Conservation (phyloP, 1,139 yeast species). For the Kodamaea arcana region DNA sequence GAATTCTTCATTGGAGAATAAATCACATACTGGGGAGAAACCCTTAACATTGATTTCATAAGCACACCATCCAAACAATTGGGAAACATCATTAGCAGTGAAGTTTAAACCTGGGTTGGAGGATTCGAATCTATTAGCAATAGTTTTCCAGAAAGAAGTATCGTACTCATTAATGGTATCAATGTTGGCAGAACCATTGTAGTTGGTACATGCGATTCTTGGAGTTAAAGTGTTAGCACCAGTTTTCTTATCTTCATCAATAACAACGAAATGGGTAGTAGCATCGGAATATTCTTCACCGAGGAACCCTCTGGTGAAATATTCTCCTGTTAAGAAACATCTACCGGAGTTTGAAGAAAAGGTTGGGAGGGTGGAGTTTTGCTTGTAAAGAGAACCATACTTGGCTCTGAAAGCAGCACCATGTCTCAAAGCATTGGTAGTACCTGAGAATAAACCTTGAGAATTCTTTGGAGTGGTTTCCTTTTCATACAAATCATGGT, state of each 20-base stretch:
- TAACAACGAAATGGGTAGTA: conserved; percentile 17
- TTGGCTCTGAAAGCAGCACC: conserved; percentile 33
- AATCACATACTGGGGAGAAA: conserved; percentile 43
- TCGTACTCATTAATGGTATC: conserved; percentile 13
- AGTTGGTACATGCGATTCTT: conserved; percentile 20
- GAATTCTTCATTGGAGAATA: conserved; percentile 51
- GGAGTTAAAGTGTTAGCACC: conserved; percentile 33
- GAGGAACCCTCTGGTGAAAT: conserved; percentile 29
- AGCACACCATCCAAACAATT: conserved; percentile 45
- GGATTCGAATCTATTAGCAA: conserved; percentile 16
- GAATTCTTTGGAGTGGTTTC: conserved; percentile 16
- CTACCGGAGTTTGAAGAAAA: conserved; percentile 33
- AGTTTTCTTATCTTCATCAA: conserved; percentile 22
- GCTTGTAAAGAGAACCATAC: conserved; percentile 24
- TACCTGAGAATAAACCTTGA: conserved; percentile 17
- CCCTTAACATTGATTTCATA: conserved; percentile 52
- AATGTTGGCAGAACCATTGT: conserved; percentile 10
- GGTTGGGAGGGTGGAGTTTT: conserved; percentile 22
- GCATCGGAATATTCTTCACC: conserved; percentile 12
- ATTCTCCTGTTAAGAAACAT: conserved; percentile 26
- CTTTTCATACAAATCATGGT: conserved; percentile 22
- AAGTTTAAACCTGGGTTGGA: conserved; percentile 24
- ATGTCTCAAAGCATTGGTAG: conserved; percentile 29
- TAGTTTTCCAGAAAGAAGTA: conserved; percentile 15
- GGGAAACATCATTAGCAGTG: conserved; percentile 36